A percentile compares a stretch with the other conserved stretches of the same genome.
phyloP scores from a whole-genome alignment of 306 rosid genomes.

The Pterocarpus santalinus region DNA sequence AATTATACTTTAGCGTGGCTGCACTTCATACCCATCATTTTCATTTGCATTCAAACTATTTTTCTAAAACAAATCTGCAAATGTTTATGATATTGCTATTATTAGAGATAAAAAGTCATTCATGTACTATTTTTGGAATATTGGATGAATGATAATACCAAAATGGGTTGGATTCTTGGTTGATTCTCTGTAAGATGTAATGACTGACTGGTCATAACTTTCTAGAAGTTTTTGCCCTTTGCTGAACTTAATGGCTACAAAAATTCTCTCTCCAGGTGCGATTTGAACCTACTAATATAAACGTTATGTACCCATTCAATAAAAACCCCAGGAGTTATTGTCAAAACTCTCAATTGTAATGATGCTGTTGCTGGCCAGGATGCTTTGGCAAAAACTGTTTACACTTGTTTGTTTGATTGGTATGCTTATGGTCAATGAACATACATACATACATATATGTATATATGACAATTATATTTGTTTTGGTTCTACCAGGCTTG shows the following conservation, averaged over 20 bases:
- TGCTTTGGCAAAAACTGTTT: slow-evolving; percentile 93
- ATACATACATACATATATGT: too few species aligned
- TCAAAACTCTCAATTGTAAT: slow-evolving; percentile 90
- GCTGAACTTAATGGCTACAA: slow-evolving; percentile 28
- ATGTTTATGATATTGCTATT: too few species aligned
- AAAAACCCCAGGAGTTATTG: slow-evolving; percentile 89
- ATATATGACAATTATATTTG: too few species aligned
- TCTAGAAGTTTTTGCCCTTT: slow-evolving; percentile 20
- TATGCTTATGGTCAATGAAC: slow-evolving; percentile 49
- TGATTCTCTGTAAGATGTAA: slow-evolving; percentile 39
- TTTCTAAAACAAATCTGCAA: too few species aligned
- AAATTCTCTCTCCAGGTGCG: too few species aligned
- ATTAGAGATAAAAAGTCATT: neutral
- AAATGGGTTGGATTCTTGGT: slow-evolving; percentile 34
- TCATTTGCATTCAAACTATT: too few species aligned
- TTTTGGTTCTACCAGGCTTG: slow-evolving; percentile 74
- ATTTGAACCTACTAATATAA: slow-evolving; percentile 72
- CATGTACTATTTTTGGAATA: too few species aligned
- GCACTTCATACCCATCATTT: slow-evolving; percentile 27
- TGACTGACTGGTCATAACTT: slow-evolving; percentile 23
- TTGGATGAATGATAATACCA: too few species aligned
- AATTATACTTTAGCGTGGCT: too few species aligned
- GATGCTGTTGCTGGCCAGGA: slow-evolving; percentile 93
- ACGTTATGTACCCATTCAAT: slow-evolving; percentile 88
- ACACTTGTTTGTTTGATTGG: slow-evolving; percentile 93